phyloP scores from a whole-genome alignment of 129 eudicot genomes.

The Centella asiatica region DNA sequence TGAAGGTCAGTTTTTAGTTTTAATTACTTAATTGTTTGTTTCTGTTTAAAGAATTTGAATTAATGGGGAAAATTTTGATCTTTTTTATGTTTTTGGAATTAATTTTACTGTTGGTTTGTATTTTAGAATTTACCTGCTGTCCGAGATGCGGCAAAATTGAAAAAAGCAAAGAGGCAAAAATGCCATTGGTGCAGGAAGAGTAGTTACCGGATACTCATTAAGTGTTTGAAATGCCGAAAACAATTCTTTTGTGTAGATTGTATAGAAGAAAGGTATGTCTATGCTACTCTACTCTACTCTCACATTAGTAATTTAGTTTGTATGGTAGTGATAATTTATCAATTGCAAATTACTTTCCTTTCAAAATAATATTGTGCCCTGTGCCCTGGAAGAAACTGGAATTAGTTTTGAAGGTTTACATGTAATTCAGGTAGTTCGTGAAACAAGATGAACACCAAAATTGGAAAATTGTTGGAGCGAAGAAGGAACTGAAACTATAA shows the following conservation, averaged over 20 bases:
- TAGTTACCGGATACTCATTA: constrained; percentile 43
- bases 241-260: constrained; percentile 72
- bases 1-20: constrained; percentile 86
- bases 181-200: constrained; percentile 90
- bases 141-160: constrained; percentile 22
- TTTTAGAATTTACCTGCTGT: constrained; percentile 37
- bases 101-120: constrained; percentile 9
- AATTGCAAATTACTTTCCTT: neutral
- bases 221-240: constrained; percentile 70
- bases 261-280: constrained; percentile 60
- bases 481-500: neutral
- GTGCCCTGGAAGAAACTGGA: neutral
- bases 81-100: neutral
- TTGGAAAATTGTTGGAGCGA: neutral
- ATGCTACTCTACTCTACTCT: neutral
- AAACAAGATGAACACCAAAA: neutral
- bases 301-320: neutral
- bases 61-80: no score
- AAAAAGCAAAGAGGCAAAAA: constrained; percentile 42
- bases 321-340: neutral
- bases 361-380: neutral
- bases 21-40: neutral
- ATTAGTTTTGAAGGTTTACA: neutral
- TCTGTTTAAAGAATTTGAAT: neutral
- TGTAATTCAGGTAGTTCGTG: neutral